Conservation (phyloP, 176 grass and related monocot genomes). For the Zizania latifolia region DNA sequence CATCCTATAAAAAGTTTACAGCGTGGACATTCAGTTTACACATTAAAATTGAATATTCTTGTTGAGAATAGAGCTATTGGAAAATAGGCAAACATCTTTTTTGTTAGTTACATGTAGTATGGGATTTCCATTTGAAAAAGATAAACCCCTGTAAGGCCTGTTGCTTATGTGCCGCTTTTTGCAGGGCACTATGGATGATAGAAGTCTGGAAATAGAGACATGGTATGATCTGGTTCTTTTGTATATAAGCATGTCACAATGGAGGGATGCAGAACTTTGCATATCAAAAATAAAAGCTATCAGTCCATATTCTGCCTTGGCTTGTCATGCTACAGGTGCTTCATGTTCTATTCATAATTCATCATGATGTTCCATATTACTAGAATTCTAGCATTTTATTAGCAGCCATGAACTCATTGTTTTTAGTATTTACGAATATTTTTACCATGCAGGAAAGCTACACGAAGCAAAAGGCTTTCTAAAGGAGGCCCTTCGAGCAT, state of each 20-base stretch:
- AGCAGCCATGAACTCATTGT: neutral
- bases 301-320: conserved; percentile 46
- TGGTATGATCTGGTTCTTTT: conserved; percentile 78
- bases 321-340: conserved; percentile 72
- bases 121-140: neutral
- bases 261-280: conserved; percentile 71
- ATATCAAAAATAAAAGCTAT: conserved; percentile 51
- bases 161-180: neutral
- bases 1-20: neutral
- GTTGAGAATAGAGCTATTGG: neutral
- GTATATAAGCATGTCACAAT: conserved; percentile 68
- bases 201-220: conserved; percentile 59
- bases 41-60: neutral
- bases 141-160: neutral
- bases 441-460: conserved; percentile 51
- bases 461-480: conserved; percentile 53
- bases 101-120: conserved; percentile 1
- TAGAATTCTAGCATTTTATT: neutral
- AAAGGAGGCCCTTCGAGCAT: conserved; percentile 54
- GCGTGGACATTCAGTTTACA: neutral
- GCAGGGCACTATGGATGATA: conserved; percentile 56
- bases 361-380: neutral
- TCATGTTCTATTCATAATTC: neutral
- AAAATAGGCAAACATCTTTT: neutral
- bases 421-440: neutral